Evolutionary conservation across 371 early-diverging fungal genomes (phyloP).

Genomic region (Mucor lusitanicus): DNA sequence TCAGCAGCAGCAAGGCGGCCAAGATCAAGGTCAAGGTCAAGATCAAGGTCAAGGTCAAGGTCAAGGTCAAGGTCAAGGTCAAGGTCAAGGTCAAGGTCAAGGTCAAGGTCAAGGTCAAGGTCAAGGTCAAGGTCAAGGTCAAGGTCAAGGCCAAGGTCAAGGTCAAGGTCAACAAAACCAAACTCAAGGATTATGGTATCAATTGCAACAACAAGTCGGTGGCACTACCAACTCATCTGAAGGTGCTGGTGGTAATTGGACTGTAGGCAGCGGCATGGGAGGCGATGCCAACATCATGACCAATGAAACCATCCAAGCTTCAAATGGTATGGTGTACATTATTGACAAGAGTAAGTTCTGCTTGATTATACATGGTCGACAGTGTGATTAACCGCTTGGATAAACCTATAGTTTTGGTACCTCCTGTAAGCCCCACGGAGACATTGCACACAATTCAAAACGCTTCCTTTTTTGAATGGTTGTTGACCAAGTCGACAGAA

Average conservation of each 20-base stretch:
- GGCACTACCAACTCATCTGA: background rate
- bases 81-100: background rate
- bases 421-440: conserved; percentile 23
- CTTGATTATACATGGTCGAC: background rate
- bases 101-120: background rate
- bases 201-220: background rate
- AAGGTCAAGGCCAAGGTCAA: background rate
- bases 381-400: background rate
- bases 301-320: conserved; percentile 25
- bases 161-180: conserved; percentile 4
- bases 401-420: conserved; percentile 28
- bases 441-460: conserved; percentile 18
- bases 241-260: background rate
- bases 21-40: background rate
- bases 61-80: background rate
- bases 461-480: conserved; percentile 6
- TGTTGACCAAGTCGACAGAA: conserved; percentile 1
- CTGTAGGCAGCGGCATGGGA: conserved; percentile 17
- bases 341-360: conserved; percentile 33
- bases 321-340: conserved; percentile 41
- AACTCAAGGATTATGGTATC: background rate
- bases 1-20: background rate
- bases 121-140: background rate
- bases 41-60: conserved; percentile 3
- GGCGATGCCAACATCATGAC: conserved; percentile 26